Evolutionary conservation across 1,284 basidiomycete genomes (phyloP), one percentile per base, ranked within the genome.

Genomic region (Malassezia pachydermatis): DNA sequence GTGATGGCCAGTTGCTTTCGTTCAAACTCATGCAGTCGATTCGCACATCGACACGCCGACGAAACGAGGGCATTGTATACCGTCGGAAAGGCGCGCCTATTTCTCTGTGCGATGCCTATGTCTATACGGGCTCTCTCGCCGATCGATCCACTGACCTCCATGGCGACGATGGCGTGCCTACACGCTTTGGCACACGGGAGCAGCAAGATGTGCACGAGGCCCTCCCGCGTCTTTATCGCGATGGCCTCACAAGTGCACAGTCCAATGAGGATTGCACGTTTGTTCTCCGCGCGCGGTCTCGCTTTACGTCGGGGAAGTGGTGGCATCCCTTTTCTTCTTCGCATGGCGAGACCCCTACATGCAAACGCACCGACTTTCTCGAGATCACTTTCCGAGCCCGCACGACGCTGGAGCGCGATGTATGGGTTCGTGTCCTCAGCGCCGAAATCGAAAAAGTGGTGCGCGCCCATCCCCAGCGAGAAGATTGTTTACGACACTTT

Each of bases 351-450:
- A 5, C 32, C 20, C 16, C 34, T 36, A n/a, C 20, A 16, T 13
- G n/a, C 9, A 13, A 9, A 2, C 34, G 34, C 19, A n/a, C n/a
- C n/a, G 41, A 43, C 14, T 43, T 19, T 11, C n/a, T 22, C 64
- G 62, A 81, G 51, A 66, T 79, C 17, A 77, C 86, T 4, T 83
- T 84, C 62, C 79, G 81, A 49, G 82, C 84, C 39, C 76, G 86
- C 65, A 86, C 80, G 68, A 81, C 79, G 66, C 73, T 88, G 36
- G 87, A 89, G 70, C 75, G 86, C 23, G 86, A 89, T 68, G 77
- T 82, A 20, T 89, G 86, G 87, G 86, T 85, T 63, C 87, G 84
- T 80, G 84, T 84, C 14, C 73, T 89, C 59, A 84, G 83, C 57
- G 78, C 77, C 45, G 86, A 88, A 74, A 85, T 88, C 49, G 86